Percentiles rank a stretch among this genome's conserved stretches.
These are phyloP conservation scores for Colletotrichum sublineola DNA, from an alignment of 2,329 filamentous ascomycete species.

Conservation along the genomic window DNA sequence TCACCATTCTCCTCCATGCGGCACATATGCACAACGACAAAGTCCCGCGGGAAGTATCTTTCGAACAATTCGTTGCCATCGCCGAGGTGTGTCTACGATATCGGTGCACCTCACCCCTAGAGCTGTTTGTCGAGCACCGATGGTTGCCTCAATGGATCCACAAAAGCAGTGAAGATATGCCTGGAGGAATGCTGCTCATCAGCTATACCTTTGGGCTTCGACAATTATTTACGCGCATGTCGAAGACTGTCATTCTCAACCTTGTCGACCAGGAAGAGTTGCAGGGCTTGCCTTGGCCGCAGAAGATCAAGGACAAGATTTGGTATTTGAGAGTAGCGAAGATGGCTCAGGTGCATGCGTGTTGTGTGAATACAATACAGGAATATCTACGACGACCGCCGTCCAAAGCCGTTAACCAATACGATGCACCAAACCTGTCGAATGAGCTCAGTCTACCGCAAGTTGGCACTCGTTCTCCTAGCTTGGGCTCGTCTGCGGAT, in stretches of 20 bases:
- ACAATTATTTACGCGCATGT: slow-evolving; percentile 63
- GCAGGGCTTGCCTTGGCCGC: slow-evolving; percentile 60
- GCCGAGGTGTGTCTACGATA: slow-evolving; percentile 65
- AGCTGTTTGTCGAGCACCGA: slow-evolving; percentile 62
- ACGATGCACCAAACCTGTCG: background rate
- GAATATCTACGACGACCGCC: slow-evolving; percentile 58
- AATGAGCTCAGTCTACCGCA: background rate
- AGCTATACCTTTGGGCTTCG: slow-evolving; percentile 66
- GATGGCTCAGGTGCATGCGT: slow-evolving; percentile 63
- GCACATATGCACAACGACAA: slow-evolving; percentile 63
- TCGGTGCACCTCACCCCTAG: slow-evolving; percentile 64
- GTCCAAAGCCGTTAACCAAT: background rate
- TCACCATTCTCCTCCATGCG: slow-evolving; percentile 64
- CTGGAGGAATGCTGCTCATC: slow-evolving; percentile 64
- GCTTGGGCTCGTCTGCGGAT: background rate
- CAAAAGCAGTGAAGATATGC: slow-evolving; percentile 61
- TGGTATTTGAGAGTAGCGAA: slow-evolving; percentile 64
- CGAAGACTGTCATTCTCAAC: slow-evolving; percentile 63
- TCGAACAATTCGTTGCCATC: slow-evolving; percentile 65
- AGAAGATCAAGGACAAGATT: slow-evolving; percentile 61
- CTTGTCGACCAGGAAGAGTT: slow-evolving; percentile 59
- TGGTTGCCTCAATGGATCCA: slow-evolving; percentile 68
- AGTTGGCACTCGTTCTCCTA: background rate
- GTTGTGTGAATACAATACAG: slow-evolving; percentile 58
- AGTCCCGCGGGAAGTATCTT: slow-evolving; percentile 61